Conservation (phyloP, 768 basidiomycete genomes). For the Pulveroboletus frians region DNA sequence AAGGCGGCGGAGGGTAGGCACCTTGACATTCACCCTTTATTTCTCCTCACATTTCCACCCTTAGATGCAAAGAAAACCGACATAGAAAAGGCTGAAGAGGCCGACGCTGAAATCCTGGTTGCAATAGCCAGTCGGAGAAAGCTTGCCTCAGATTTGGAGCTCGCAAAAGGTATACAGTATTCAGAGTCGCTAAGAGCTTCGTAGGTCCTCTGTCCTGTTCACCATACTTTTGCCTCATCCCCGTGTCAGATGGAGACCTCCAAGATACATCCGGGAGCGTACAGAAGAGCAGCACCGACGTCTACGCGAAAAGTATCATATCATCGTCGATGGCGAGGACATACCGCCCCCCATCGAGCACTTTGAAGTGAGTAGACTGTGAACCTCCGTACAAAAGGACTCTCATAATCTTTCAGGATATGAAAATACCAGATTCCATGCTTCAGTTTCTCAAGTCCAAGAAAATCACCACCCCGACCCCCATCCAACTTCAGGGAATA, state of each 20-base stretch:
- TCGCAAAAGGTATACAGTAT: conserved; percentile 90
- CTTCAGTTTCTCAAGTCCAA: conserved; percentile 80
- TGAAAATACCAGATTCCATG: conserved; percentile 93
- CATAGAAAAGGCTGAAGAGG: conserved; percentile 80
- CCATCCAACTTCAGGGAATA: conserved; percentile 96
- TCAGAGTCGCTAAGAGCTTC: conserved; percentile 79
- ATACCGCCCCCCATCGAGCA: conserved; percentile 90
- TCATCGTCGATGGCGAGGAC: conserved; percentile 90
- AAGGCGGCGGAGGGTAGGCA: conserved; percentile 74
- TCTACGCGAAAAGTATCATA: conserved; percentile 87
- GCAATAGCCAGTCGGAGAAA: conserved; percentile 90
- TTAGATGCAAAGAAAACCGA: conserved; percentile 84
- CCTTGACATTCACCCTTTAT: background rate
- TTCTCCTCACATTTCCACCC: conserved; percentile 14
- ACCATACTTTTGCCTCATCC: background rate
- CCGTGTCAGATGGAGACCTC: conserved; percentile 76
- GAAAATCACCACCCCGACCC: conserved; percentile 82
- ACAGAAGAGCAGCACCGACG: conserved; percentile 63
- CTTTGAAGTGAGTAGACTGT: conserved; percentile 54
- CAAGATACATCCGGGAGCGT: conserved; percentile 72
- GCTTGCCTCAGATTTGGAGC: conserved; percentile 86
- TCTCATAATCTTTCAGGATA: conserved; percentile 55
- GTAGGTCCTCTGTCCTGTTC: conserved; percentile 38
- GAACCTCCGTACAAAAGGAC: background rate
- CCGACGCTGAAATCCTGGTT: conserved; percentile 84